Percentiles rank a stretch among this genome's conserved stretches.
These are phyloP conservation scores for Penicillium taxi DNA, from an alignment of 495 filamentous ascomycete genomes.

Conservation along the genomic window DNA sequence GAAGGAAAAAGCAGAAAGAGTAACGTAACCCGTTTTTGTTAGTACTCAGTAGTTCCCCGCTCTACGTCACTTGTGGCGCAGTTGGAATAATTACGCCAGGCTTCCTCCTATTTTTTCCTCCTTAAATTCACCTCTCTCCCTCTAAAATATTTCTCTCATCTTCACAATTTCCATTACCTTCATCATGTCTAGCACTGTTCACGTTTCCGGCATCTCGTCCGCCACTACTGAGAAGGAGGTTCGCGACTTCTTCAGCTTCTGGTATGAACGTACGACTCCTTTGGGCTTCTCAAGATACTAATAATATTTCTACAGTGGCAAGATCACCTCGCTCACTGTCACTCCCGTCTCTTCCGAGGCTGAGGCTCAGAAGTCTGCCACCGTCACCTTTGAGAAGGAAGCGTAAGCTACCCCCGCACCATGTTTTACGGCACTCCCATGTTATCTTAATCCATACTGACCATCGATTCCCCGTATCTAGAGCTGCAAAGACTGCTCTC, in stretches of 20 bases:
- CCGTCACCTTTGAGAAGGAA: slow-evolving; percentile 91
- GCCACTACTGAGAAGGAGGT: slow-evolving; percentile 83
- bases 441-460: slow-evolving; percentile 2
- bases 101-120: slow-evolving; percentile 2
- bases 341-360: slow-evolving; percentile 53
- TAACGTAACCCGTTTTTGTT: background rate
- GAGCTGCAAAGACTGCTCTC: slow-evolving; percentile 87
- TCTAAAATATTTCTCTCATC: background rate
- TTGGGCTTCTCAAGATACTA: background rate
- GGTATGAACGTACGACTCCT: slow-evolving; percentile 47
- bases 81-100: slow-evolving; percentile 10
- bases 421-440: background rate
- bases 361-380: slow-evolving; percentile 64
- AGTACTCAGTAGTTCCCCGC: slow-evolving; percentile 18
- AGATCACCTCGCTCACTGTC: slow-evolving; percentile 75
- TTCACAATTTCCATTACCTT: slow-evolving; percentile 1
- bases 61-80: slow-evolving; percentile 29
- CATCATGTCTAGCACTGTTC: slow-evolving; percentile 44
- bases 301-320: slow-evolving; percentile 57
- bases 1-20: too few species aligned
- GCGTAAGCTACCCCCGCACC: slow-evolving; percentile 48
- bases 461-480: slow-evolving; percentile 17
- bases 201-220: slow-evolving; percentile 71
- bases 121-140: background rate
- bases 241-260: slow-evolving; percentile 97